Conservation (phyloP, 495 filamentous ascomycete species). For the Neurospora sp. region DNA sequence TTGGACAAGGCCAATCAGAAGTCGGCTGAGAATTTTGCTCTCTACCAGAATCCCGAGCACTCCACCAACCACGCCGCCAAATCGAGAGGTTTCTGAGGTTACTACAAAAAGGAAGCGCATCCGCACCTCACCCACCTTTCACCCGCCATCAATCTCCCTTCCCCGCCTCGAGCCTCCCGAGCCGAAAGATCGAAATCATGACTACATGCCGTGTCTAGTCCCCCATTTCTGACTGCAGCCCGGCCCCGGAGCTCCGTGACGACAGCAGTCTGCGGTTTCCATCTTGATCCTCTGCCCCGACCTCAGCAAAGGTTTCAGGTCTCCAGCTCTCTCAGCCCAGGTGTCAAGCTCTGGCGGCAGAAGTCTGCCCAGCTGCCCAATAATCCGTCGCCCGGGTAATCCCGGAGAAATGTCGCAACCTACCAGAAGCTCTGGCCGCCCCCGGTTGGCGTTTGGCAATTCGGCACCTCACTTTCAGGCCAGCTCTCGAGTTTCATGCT, state of each 20-base stretch:
- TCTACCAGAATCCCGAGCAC: slow-evolving; percentile 3
- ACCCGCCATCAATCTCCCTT: background rate
- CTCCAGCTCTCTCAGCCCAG: background rate
- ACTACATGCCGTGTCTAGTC: background rate
- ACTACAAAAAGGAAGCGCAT: background rate
- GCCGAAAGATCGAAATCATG: background rate
- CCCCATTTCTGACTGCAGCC: background rate
- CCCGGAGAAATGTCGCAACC: background rate
- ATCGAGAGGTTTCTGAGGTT: background rate
- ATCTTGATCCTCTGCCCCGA: background rate
- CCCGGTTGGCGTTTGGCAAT: background rate
- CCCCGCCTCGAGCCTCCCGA: background rate
- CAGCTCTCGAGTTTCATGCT: background rate
- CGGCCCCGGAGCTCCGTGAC: background rate
- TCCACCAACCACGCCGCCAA: background rate
- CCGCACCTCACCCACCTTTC: background rate
- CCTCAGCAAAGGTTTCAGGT: background rate
- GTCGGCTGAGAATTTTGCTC: slow-evolving; percentile 29
- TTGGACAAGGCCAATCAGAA: slow-evolving; percentile 21
- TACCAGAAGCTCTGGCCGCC: background rate
- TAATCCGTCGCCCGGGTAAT: background rate
- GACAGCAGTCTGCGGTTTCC: background rate
- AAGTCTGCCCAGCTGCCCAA: background rate
- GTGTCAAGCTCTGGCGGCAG: background rate
- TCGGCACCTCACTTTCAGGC: background rate